Evolutionary conservation across 257 asterid genomes (phyloP).

Genomic region (Coffea canephora): DNA sequence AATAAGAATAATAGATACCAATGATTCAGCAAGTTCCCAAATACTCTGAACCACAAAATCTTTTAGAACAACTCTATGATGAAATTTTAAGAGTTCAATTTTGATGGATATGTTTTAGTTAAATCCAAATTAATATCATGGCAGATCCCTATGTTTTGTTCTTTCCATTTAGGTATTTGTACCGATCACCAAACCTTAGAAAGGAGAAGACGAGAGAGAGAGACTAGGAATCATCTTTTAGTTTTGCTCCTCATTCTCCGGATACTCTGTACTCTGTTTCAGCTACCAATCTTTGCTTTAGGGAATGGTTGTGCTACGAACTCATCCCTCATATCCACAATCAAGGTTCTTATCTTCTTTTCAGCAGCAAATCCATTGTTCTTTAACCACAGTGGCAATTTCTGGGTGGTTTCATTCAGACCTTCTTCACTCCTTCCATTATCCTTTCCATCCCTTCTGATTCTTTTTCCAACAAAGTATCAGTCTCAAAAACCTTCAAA

Average conservation of each 20-base stretch:
- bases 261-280: constrained; percentile 47
- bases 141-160: not conserved
- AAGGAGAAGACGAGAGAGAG: not conserved
- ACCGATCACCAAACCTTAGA: not conserved
- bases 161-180: not conserved
- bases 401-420: constrained; percentile 23
- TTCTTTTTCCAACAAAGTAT: too few species aligned
- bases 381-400: constrained; percentile 71
- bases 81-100: not conserved
- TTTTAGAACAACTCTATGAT: not conserved
- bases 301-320: constrained; percentile 60
- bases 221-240: constrained; percentile 8
- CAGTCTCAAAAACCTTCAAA: too few species aligned
- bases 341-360: constrained; percentile 65
- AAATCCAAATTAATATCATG: not conserved
- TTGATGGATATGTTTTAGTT: not conserved
- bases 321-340: constrained; percentile 70
- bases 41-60: not conserved
- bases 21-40: not conserved
- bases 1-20: not conserved
- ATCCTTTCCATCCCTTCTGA: constrained; percentile 31
- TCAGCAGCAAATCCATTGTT: constrained; percentile 71
- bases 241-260: constrained; percentile 41
- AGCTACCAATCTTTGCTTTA: constrained; percentile 73
- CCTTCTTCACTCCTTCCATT: constrained; percentile 42